Percentiles rank a stretch among this genome's conserved stretches.
Evolutionary conservation across 2,329 filamentous ascomycete species (phyloP).

Genomic region (Magnaporthiopsis rhizophila): DNA sequence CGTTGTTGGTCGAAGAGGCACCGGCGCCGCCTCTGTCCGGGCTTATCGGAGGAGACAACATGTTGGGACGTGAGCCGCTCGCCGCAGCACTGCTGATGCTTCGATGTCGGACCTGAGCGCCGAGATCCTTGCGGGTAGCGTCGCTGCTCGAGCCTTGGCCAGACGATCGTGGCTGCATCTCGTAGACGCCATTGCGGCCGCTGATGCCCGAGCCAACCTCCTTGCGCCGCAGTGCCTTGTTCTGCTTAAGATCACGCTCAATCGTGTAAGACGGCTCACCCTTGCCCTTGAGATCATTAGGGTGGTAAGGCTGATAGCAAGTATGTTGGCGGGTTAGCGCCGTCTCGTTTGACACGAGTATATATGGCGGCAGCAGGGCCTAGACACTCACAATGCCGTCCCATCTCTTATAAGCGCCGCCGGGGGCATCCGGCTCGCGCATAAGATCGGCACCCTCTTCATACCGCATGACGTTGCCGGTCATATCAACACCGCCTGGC

Average conservation of each 20-base stretch:
- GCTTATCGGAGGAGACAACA: background rate
- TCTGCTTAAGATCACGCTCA: conserved; percentile 58
- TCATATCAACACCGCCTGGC: conserved; percentile 58
- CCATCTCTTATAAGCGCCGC: conserved; percentile 73
- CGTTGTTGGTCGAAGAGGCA: conserved; percentile 15
- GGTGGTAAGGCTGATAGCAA: conserved; percentile 52
- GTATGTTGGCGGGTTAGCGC: conserved; percentile 6
- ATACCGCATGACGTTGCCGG: conserved; percentile 67
- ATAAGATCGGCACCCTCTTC: conserved; percentile 82
- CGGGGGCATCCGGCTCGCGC: conserved; percentile 58
- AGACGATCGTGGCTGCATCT: conserved; percentile 33
- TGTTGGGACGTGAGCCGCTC: background rate
- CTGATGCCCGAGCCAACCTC: conserved; percentile 20
- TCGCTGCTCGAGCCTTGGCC: background rate
- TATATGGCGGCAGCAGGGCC: background rate
- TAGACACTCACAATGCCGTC: conserved; percentile 54
- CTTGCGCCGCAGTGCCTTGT: conserved; percentile 31
- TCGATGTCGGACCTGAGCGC: conserved; percentile 28
- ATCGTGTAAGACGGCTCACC: conserved; percentile 67
- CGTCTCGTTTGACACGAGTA: background rate
- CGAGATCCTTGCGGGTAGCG: conserved; percentile 15
- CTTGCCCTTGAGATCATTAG: conserved; percentile 75
- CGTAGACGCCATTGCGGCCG: conserved; percentile 26
- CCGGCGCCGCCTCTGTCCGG: conserved; percentile 10
- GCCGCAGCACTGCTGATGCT: conserved; percentile 33